phyloP scores from a whole-genome alignment of 208 protist genomes.

The Leptomonas pyrrhocoris region DNA sequence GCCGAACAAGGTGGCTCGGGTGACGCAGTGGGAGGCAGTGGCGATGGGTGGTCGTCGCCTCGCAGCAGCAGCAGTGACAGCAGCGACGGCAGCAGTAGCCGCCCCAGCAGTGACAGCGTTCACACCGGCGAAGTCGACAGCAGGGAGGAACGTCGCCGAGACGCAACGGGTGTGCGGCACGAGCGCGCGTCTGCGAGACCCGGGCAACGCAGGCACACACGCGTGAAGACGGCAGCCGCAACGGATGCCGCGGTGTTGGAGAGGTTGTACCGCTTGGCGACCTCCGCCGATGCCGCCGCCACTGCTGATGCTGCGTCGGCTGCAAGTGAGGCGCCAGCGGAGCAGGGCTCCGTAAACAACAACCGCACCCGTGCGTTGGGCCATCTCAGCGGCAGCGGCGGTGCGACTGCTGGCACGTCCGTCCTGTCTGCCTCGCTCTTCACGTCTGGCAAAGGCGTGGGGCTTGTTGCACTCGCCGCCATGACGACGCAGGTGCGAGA shows the following conservation, averaged over 20 bases:
- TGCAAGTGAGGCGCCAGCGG: too few species aligned
- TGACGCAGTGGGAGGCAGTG: too few species aligned
- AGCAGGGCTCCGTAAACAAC: too few species aligned
- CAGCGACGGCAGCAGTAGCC: not conserved
- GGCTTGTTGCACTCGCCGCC: conserved; percentile 26
- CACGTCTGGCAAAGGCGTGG: conserved; percentile 4
- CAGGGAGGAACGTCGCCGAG: too few species aligned
- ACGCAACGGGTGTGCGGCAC: too few species aligned
- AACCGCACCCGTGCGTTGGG: too few species aligned
- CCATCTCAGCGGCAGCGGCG: not conserved
- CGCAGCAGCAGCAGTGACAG: conserved; percentile 11
- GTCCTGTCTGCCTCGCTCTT: conserved; percentile 10
- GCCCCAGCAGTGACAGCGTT: not conserved
- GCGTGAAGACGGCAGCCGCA: too few species aligned
- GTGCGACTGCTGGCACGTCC: not conserved
- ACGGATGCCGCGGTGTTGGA: conserved; percentile 27
- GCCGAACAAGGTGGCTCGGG: not conserved
- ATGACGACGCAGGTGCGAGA: conserved; percentile 18
- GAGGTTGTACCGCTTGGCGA: conserved; percentile 24
- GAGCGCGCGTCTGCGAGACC: too few species aligned
- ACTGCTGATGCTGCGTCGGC: too few species aligned
- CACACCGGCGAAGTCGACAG: not conserved
- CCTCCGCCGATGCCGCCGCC: not conserved
- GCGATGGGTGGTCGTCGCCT: not conserved
- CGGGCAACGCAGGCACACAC: too few species aligned